These are phyloP conservation scores for Pseudocercospora pini-densiflorae DNA, from an alignment of 2,329 filamentous ascomycete genomes.

Conservation along the genomic window DNA sequence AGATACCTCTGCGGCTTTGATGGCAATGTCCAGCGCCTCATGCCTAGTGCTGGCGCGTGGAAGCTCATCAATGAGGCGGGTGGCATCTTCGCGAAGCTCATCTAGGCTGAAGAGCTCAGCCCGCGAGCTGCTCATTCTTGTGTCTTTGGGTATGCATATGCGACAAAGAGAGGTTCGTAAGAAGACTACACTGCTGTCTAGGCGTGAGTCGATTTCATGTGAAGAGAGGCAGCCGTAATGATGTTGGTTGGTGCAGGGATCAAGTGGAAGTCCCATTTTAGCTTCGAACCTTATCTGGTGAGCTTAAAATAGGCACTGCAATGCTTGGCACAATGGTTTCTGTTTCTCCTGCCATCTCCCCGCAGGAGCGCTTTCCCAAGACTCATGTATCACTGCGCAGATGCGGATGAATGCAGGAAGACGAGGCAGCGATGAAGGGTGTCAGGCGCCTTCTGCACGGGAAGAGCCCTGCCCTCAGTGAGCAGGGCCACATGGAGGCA, in stretches of 20 bases:
- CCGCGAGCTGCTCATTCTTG: constrained; percentile 1
- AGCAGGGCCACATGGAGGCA: neutral
- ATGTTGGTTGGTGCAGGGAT: neutral
- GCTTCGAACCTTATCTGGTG: neutral
- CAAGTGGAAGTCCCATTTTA: neutral
- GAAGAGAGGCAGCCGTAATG: neutral
- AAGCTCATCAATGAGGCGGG: constrained; percentile 28
- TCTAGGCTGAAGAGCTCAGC: constrained; percentile 20
- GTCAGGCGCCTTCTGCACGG: neutral
- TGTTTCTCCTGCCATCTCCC: neutral
- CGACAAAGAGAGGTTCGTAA: neutral
- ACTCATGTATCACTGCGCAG: neutral
- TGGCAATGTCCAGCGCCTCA: constrained; percentile 74
- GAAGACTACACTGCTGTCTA: neutral
- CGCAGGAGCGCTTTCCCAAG: neutral
- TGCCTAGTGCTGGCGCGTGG: constrained; percentile 37
- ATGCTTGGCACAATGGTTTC: neutral
- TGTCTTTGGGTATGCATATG: neutral
- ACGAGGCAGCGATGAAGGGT: neutral
- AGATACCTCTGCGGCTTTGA: constrained; percentile 78
- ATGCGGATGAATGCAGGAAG: neutral
- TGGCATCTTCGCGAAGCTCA: constrained; percentile 30
- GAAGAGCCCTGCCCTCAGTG: neutral
- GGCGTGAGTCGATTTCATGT: neutral
- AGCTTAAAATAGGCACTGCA: neutral